Conservation (phyloP, 768 basidiomycete species). For the Trametes elegans region DNA sequence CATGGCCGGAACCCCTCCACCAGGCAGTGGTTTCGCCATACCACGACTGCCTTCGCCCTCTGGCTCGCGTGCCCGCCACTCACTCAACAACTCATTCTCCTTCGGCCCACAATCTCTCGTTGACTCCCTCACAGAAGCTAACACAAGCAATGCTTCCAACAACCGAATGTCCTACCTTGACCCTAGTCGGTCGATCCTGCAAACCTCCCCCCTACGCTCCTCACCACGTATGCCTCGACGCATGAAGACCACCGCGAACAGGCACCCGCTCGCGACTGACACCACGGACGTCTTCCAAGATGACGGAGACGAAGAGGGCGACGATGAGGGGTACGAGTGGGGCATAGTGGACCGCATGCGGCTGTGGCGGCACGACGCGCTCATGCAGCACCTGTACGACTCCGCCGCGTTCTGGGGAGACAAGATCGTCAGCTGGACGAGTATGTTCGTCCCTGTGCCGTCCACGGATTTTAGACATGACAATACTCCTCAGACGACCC, state of each 20-base stretch:
- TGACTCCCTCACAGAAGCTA: constrained; percentile 65
- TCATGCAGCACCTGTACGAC: constrained; percentile 97
- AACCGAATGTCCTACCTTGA: constrained; percentile 62
- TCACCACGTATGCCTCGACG: constrained; percentile 60
- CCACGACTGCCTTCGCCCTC: constrained; percentile 31
- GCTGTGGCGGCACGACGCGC: constrained; percentile 94
- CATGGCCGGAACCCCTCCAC: constrained; percentile 29
- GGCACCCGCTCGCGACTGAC: constrained; percentile 77
- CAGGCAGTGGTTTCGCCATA: constrained; percentile 20
- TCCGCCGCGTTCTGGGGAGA: constrained; percentile 99
- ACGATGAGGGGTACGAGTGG: constrained; percentile 54
- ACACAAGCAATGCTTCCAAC: constrained; percentile 58
- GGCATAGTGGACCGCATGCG: constrained; percentile 93
- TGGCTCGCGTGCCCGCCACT: constrained; percentile 55
- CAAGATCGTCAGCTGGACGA: constrained; percentile 94
- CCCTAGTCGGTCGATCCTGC: constrained; percentile 77
- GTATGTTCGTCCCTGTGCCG: constrained; percentile 43
- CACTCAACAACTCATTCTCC: constrained; percentile 79
- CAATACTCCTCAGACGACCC: constrained; percentile 64
- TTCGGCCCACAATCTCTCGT: constrained; percentile 78
- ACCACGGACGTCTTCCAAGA: constrained; percentile 76
- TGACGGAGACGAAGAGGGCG: constrained; percentile 47
- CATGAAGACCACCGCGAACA: constrained; percentile 46
- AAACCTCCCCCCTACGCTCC: constrained; percentile 66
- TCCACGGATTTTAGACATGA: neutral